Percentiles rank a stretch among this genome's conserved stretches.
Evolutionary conservation across 306 rosid genomes (phyloP).

Genomic region (Castanospermum australe): DNA sequence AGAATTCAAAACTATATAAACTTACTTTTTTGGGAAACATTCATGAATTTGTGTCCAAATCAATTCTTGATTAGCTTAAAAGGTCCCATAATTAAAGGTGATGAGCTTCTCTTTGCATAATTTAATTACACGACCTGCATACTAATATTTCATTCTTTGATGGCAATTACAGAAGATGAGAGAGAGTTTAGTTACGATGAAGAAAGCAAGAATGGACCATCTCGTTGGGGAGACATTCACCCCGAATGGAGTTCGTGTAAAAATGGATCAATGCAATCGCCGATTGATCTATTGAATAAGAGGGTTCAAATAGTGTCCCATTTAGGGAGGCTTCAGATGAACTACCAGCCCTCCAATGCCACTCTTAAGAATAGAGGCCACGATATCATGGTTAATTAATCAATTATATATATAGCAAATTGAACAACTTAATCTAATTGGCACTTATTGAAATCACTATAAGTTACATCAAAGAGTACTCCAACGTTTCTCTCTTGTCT

Average conservation of each 20-base stretch:
- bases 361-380: conserved; percentile 70
- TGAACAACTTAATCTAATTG: not conserved
- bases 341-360: conserved; percentile 58
- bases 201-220: conserved; percentile 51
- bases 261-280: conserved; percentile 73
- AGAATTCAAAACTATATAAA: too few species aligned
- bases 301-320: conserved; percentile 46
- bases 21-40: too few species aligned
- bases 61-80: too few species aligned
- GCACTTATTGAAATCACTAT: not conserved
- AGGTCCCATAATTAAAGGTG: not conserved
- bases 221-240: conserved; percentile 59
- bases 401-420: not conserved
- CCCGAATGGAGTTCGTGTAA: conserved; percentile 59
- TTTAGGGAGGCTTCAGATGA: conserved; percentile 32
- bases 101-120: not conserved
- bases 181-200: conserved; percentile 51
- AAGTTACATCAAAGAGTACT: too few species aligned
- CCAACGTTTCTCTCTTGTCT: not conserved
- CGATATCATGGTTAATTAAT: conserved; percentile 58
- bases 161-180: conserved; percentile 51
- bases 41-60: too few species aligned
- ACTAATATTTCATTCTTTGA: not conserved
- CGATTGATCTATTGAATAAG: conserved; percentile 50
- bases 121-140: not conserved